phyloP scores from a whole-genome alignment of 208 protist species.

The Herpetomonas muscarum region DNA sequence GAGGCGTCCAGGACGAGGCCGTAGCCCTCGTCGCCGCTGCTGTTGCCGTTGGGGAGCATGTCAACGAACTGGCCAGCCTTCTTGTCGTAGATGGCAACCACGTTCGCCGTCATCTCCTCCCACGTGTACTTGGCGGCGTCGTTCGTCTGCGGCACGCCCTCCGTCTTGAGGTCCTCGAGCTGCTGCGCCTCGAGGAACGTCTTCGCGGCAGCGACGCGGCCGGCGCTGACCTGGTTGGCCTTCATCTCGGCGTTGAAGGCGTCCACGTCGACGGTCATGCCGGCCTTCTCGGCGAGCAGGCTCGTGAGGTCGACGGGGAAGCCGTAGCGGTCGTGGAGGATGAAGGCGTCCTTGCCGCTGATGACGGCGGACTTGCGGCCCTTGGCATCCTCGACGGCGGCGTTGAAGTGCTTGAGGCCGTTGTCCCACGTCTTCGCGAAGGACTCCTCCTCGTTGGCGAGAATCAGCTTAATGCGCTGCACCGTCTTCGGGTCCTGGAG shows the following conservation, averaged over 20 bases:
- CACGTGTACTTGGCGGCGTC: constrained; percentile 95
- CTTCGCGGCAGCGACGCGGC: constrained; percentile 69
- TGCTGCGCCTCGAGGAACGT: constrained; percentile 85
- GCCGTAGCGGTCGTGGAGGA: constrained; percentile 96
- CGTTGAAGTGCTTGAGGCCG: constrained; percentile 93
- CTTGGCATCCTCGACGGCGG: constrained; percentile 63
- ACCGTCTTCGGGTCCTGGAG: constrained; percentile 75
- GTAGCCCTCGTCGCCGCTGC: constrained; percentile 51
- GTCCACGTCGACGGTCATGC: constrained; percentile 82
- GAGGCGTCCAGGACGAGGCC: constrained; percentile 94
- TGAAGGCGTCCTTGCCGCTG: constrained; percentile 87
- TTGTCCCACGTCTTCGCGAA: constrained; percentile 96
- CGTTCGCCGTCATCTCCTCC: constrained; percentile 68
- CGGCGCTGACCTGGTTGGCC: constrained; percentile 56
- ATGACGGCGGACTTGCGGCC: constrained; percentile 62
- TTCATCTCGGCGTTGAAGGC: constrained; percentile 86
- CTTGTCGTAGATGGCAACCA: constrained; percentile 88
- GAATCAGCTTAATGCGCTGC: constrained; percentile 84
- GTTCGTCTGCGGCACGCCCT: constrained; percentile 83
- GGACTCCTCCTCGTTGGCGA: constrained; percentile 94
- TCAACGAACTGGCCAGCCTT: constrained; percentile 65
- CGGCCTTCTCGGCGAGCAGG: constrained; percentile 96
- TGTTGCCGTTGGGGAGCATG: constrained; percentile 36
- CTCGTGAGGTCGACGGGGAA: constrained; percentile 98
- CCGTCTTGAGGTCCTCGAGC: constrained; percentile 75